These are phyloP conservation scores for Cucurbita pepo DNA, from an alignment of 306 rosid species.

Conservation along the genomic window DNA sequence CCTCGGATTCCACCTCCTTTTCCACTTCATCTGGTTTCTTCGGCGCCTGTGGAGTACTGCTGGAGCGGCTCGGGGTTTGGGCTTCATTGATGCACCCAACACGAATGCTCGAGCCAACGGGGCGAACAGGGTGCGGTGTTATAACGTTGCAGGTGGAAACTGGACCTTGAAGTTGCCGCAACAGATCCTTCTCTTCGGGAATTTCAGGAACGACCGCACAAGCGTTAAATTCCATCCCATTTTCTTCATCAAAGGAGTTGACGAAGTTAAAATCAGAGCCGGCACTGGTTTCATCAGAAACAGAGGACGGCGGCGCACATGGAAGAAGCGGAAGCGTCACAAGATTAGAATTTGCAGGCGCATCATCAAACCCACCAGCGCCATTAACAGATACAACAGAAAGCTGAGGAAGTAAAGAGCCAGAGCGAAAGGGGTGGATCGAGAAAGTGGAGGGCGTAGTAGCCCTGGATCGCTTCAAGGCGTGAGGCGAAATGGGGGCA, in stretches of 20 bases:
- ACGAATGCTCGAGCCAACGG: conserved; percentile 50
- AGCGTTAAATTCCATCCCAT: conserved; percentile 28
- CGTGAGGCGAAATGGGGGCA: conserved; percentile 28
- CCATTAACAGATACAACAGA: neutral
- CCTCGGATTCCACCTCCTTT: conserved; percentile 47
- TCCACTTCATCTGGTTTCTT: conserved; percentile 50
- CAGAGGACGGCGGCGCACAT: neutral
- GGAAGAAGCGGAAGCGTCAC: conserved; percentile 54
- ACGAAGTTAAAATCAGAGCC: neutral
- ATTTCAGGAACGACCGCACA: conserved; percentile 6
- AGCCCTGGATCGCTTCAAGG: conserved; percentile 36
- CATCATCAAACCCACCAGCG: conserved; percentile 6
- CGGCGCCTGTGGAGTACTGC: neutral
- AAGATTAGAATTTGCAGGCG: neutral
- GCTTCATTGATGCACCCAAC: conserved; percentile 48
- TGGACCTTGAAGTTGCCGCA: conserved; percentile 39
- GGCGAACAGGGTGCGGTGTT: conserved; percentile 67
- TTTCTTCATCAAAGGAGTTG: conserved; percentile 9
- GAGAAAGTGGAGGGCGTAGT: neutral
- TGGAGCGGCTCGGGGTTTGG: neutral
- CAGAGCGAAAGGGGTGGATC: neutral
- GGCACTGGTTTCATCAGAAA: neutral
- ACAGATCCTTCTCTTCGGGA: conserved; percentile 57
- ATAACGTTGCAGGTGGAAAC: conserved; percentile 23
- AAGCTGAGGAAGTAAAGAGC: conserved; percentile 20